Evolutionary conservation across 257 asterid genomes (phyloP).

Genomic region (Handroanthus guayacan): DNA sequence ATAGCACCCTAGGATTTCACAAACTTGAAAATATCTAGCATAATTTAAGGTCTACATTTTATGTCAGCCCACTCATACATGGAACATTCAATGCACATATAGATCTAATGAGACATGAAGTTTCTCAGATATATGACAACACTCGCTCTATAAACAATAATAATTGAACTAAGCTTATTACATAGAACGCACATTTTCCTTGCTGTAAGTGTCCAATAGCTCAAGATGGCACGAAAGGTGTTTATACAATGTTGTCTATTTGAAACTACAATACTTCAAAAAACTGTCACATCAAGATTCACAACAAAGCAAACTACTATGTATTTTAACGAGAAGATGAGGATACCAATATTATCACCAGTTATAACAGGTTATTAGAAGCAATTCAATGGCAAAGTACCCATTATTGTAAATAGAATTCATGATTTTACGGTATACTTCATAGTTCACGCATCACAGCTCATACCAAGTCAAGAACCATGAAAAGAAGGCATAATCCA

Average conservation of each 20-base stretch:
- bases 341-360: neutral
- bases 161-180: no score
- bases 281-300: neutral
- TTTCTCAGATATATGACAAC: no score
- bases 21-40: neutral
- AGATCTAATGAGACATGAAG: no score
- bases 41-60: constrained; percentile 8
- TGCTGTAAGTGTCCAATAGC: no score
- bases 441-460: neutral
- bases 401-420: neutral
- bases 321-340: neutral
- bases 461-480: constrained; percentile 8
- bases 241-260: no score
- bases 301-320: neutral
- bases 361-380: neutral
- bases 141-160: no score
- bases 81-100: no score
- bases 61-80: no score
- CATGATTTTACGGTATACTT: neutral
- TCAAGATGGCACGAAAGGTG: no score
- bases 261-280: no score
- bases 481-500: neutral
- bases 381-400: neutral
- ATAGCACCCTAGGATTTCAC: constrained; percentile 10
- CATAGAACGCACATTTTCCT: no score